Evolutionary conservation across 169 alveolate species (phyloP), one percentile per base, ranked within the genome.

Genomic region (Amoebophrya sp.): DNA sequence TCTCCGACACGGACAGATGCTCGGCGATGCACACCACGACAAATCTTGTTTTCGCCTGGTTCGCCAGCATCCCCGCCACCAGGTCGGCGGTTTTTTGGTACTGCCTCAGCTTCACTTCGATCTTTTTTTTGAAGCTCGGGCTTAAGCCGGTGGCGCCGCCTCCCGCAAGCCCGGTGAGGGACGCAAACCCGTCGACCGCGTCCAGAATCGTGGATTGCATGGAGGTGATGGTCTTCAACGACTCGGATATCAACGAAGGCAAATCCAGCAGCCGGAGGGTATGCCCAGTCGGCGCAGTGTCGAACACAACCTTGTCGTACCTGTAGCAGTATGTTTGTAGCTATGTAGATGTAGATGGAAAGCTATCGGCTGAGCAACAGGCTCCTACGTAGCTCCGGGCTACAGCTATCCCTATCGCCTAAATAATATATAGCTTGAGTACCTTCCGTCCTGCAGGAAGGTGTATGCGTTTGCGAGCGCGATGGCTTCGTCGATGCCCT

Each of bases 281-380:
- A 93, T 99, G 99, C 0, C 99, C 99, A 16, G 99, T 99, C 20
- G 99, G 99, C 38, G 99, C 99, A 0, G 99, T 99, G 91, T 99
- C 99, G 93, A 99, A 98, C 4, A 99, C 97, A 0, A 98, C 97
- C 0, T 31, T 39, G 43, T 98, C 97, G 92, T 97, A 99, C 89
- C 78, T 58, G 18, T 45, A 45, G n/a, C n/a, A n/a, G n/a, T n/a
- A n/a, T n/a, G n/a, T n/a, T n/a, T n/a, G n/a, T n/a, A 45, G 10
- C 18, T 45, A 10, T 18, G 67, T 15, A 45, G 18, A 45, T 15
- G 18, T 45, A 18, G 10, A 45, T 45, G 67, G 67, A 45, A 10
- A 18, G 18, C 18, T 45, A 45, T 45, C 18, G 67, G 10, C 67
- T 15, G 18, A 45, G 18, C 10, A 45, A 45, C 18, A 45, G 18